Evolutionary conservation across 1,139 yeast genomes (phyloP), one percentile per base, ranked within the genome.

Genomic region (Kazachstania sp.): DNA sequence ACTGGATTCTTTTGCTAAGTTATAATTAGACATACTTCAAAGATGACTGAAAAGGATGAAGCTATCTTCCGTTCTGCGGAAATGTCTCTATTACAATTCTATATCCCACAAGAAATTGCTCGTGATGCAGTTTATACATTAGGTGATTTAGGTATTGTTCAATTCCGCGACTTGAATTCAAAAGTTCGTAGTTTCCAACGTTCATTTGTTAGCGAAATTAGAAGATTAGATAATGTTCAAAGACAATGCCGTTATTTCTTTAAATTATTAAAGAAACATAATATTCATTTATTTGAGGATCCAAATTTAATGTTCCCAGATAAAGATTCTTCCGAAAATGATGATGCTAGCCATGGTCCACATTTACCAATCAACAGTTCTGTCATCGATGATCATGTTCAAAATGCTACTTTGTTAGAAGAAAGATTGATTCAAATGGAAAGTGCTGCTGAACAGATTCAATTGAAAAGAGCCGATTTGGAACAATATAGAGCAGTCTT

Each of bases 41-140:
- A 11, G 12, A 39, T 39, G 47, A n/a, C 49, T 49, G 58, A 53
- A 41, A 62, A 64, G 36, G 81, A 80, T 55, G 88, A 82, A 70
- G 87, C 86, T 42, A 77, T 81, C 55, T 81, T 81, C 77, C 84
- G 86, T 69, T 86, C 97, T 47, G 97, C 97, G 69, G 95, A 94
- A 49, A 90, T 92, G 97, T 76, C 88, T 40, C 74, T 90, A 54
- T 88, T 90, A 39, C 97, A 92, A 70, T 77, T 92, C 63, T 92
- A 86, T 66, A 81, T 92, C 45, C 87, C 97, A n/a, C 79, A 83
- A 32, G 98, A 92, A 65, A 79, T 87, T 51, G 86, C 95, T 7
- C 74, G 97, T 53, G 95, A 88, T 52, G 81, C 87, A 51, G 94
- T 88, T 13, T 81, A 84, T 46, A 77, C 83, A 3, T 70, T 92